phyloP scores from a whole-genome alignment of 176 grass and related monocot genomes.

The Triticum monococcum region DNA sequence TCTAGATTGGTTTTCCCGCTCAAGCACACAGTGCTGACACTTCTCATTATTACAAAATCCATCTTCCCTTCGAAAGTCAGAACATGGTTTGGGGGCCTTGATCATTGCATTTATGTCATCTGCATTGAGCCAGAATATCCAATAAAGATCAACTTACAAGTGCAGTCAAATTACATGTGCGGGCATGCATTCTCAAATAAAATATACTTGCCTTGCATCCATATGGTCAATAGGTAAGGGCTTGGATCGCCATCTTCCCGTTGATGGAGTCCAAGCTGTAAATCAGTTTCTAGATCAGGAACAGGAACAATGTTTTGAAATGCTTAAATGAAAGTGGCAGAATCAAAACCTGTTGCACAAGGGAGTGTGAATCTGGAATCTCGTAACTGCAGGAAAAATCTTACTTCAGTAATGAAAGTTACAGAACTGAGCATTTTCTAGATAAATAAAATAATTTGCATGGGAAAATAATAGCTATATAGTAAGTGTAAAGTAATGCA shows the following conservation, averaged over 20 bases:
- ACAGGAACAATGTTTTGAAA: conserved; percentile 34
- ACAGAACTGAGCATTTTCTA: conserved; percentile 4
- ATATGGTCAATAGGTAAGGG: conserved; percentile 79
- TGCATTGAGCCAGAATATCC: conserved; percentile 29
- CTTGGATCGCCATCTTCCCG: conserved; percentile 79
- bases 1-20: conserved; percentile 55
- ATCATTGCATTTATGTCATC: conserved; percentile 58
- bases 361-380: conserved; percentile 84
- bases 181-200: conserved; percentile 5
- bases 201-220: conserved; percentile 58
- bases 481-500: conserved; percentile 24
- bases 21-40: conserved; percentile 43
- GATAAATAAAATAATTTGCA: neutral
- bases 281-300: conserved; percentile 42
- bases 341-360: conserved; percentile 72
- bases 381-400: conserved; percentile 66
- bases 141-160: conserved; percentile 3
- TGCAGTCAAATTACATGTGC: neutral
- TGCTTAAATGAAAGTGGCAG: conserved; percentile 1
- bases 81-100: conserved; percentile 42
- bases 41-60: conserved; percentile 50
- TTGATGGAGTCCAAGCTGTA: conserved; percentile 67
- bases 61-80: conserved; percentile 33
- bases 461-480: neutral
- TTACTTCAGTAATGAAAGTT: conserved; percentile 34